A percentile compares a stretch with the other conserved stretches of the same genome.
These are phyloP conservation scores for Primulina huaijiensis DNA, from an alignment of 257 asterid genomes.

Conservation along the genomic window DNA sequence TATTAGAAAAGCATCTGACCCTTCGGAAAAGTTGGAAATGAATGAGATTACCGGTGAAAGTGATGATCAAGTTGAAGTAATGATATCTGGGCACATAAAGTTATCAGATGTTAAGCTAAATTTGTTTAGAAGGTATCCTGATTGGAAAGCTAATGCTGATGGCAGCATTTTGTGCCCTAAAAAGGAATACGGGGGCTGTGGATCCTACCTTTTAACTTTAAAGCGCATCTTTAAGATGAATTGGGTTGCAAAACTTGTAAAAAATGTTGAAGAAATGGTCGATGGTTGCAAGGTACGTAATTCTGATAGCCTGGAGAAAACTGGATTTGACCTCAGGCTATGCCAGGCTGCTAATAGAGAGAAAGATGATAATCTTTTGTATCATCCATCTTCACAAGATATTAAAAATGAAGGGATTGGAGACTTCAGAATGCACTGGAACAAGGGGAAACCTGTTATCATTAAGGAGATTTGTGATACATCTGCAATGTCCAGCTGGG, in stretches of 20 bases:
- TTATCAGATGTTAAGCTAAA: slow-evolving; percentile 45
- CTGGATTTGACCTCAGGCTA: slow-evolving; percentile 40
- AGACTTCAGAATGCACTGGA: slow-evolving; percentile 79
- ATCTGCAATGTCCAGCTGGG: slow-evolving; percentile 69
- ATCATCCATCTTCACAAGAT: slow-evolving; percentile 64
- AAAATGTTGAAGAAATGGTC: slow-evolving; percentile 96
- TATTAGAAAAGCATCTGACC: slow-evolving; percentile 59
- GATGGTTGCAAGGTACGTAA: slow-evolving; percentile 60
- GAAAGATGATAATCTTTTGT: slow-evolving; percentile 59
- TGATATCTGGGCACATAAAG: slow-evolving; percentile 34
- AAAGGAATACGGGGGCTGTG: slow-evolving; percentile 76
- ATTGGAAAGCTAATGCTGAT: slow-evolving; percentile 68
- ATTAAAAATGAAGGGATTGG: slow-evolving; percentile 66
- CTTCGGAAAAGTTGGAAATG: slow-evolving; percentile 34
- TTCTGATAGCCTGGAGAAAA: slow-evolving; percentile 41
- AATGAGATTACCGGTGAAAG: slow-evolving; percentile 32
- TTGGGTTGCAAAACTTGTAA: slow-evolving; percentile 93
- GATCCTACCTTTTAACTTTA: slow-evolving; percentile 55
- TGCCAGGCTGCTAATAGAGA: slow-evolving; percentile 62
- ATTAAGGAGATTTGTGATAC: slow-evolving; percentile 73
- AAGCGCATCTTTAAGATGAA: slow-evolving; percentile 96
- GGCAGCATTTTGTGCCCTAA: slow-evolving; percentile 86
- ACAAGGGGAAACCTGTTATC: slow-evolving; percentile 74
- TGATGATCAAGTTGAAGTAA: slow-evolving; percentile 36
- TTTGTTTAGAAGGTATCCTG: slow-evolving; percentile 37